These are phyloP conservation scores for Penicillium crustosum DNA, from an alignment of 2,329 filamentous ascomycete species.

Conservation along the genomic window DNA sequence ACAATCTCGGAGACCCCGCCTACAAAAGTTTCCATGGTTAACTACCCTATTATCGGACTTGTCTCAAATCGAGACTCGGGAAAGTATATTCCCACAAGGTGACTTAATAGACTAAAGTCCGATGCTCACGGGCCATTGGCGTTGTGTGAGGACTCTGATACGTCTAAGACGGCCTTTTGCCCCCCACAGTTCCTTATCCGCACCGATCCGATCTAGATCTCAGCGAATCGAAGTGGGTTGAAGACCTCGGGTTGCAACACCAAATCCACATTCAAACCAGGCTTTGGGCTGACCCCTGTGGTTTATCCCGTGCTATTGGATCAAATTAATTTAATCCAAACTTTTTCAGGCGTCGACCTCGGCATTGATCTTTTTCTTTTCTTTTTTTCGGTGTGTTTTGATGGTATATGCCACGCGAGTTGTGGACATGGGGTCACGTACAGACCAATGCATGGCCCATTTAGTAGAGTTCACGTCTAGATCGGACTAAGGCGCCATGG, in stretches of 20 bases:
- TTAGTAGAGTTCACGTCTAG: conserved; percentile 11
- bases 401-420: conserved; percentile 12
- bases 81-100: neutral
- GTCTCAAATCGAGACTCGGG: neutral
- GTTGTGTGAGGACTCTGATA: conserved; percentile 9
- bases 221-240: neutral
- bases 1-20: neutral
- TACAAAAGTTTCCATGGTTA: neutral
- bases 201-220: conserved; percentile 26
- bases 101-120: neutral
- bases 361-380: neutral
- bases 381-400: neutral
- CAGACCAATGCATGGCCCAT: neutral
- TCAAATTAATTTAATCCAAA: conserved; percentile 19
- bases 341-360: conserved; percentile 1
- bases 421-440: neutral
- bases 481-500: conserved; percentile 9
- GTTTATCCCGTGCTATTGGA: conserved; percentile 1
- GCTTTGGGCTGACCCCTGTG: neutral
- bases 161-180: neutral
- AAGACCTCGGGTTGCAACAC: conserved; percentile 15
- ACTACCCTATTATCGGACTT: neutral
- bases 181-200: conserved; percentile 18
- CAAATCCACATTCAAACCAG: neutral
- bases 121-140: neutral